Conservation (phyloP, 148 eudicot genomes). For the Rhododendron griersonianum region DNA sequence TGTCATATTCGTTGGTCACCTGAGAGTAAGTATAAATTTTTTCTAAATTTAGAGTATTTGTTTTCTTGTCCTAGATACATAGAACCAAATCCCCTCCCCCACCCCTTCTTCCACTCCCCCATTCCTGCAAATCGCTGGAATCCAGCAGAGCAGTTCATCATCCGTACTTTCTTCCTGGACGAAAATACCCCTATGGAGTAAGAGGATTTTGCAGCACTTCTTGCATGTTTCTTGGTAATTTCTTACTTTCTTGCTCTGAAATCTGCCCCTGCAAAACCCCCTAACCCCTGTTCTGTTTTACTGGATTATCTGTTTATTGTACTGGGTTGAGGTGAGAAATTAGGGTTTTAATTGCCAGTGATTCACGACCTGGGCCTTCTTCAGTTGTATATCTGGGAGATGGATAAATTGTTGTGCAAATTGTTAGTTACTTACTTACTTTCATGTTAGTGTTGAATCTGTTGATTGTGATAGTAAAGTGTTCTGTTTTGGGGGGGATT, state of each 20-base stretch:
- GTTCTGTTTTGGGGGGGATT: background rate
- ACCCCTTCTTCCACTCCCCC: background rate
- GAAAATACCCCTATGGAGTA: background rate
- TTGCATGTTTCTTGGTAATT: conserved; percentile 6
- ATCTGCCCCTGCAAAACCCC: background rate
- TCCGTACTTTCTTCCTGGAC: too few species aligned
- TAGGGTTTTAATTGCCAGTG: background rate
- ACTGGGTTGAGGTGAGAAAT: conserved; percentile 5
- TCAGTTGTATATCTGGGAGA: background rate
- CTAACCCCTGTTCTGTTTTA: background rate
- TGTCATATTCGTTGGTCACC: background rate
- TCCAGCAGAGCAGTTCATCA: background rate
- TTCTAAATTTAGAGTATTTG: background rate
- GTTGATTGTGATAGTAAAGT: background rate
- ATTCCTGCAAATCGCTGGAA: background rate
- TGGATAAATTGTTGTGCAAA: background rate
- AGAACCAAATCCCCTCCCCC: background rate
- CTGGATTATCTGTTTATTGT: background rate
- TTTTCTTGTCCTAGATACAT: background rate
- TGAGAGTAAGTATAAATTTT: background rate
- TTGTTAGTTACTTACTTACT: background rate
- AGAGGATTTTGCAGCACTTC: background rate
- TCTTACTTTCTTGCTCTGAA: conserved; percentile 1
- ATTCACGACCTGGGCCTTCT: background rate
- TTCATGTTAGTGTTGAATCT: background rate